A percentile compares a stretch with the other conserved stretches of the same genome.
These are phyloP conservation scores for Hymenoscyphus fraxineus DNA, from an alignment of 2,329 filamentous ascomycete genomes.

Conservation along the genomic window DNA sequence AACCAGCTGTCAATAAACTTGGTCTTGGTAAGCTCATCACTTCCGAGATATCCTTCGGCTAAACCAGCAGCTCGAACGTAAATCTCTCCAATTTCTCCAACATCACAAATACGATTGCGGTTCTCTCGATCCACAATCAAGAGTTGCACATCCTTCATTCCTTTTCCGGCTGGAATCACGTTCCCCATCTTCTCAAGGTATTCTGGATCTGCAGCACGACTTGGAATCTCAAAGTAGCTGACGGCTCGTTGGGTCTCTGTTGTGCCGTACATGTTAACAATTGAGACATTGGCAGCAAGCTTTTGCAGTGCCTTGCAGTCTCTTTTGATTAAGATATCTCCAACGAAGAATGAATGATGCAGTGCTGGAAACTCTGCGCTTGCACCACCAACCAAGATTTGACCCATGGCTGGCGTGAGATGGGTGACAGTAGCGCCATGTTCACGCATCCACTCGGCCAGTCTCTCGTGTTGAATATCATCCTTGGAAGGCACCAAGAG, in stretches of 20 bases:
- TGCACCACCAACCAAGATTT: slow-evolving; percentile 85
- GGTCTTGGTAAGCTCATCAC: slow-evolving; percentile 30
- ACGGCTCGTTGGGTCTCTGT: slow-evolving; percentile 82
- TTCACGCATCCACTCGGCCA: slow-evolving; percentile 84
- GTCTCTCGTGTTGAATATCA: slow-evolving; percentile 78
- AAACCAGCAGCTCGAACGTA: slow-evolving; percentile 79
- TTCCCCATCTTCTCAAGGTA: slow-evolving; percentile 65
- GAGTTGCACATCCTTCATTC: slow-evolving; percentile 86
- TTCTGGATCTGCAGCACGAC: slow-evolving; percentile 57
- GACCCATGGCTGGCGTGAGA: slow-evolving; percentile 93
- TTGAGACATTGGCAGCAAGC: slow-evolving; percentile 69
- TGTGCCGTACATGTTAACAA: slow-evolving; percentile 85
- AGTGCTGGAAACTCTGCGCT: slow-evolving; percentile 72
- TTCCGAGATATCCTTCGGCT: slow-evolving; percentile 68
- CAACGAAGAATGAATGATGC: slow-evolving; percentile 83
- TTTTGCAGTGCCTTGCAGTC: slow-evolving; percentile 76
- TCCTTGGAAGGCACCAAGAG: slow-evolving; percentile 76
- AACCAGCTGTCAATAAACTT: slow-evolving; percentile 37
- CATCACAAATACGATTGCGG: slow-evolving; percentile 62
- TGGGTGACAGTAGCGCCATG: slow-evolving; percentile 76
- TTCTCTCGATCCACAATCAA: slow-evolving; percentile 73
- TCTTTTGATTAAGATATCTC: slow-evolving; percentile 80
- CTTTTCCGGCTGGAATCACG: slow-evolving; percentile 76
- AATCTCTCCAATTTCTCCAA: slow-evolving; percentile 82
- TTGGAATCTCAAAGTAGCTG: slow-evolving; percentile 76